A percentile compares a stretch with the other conserved stretches of the same genome.
phyloP scores from a whole-genome alignment of 2,329 filamentous ascomycete genomes.

The Alternaria tenuissima region DNA sequence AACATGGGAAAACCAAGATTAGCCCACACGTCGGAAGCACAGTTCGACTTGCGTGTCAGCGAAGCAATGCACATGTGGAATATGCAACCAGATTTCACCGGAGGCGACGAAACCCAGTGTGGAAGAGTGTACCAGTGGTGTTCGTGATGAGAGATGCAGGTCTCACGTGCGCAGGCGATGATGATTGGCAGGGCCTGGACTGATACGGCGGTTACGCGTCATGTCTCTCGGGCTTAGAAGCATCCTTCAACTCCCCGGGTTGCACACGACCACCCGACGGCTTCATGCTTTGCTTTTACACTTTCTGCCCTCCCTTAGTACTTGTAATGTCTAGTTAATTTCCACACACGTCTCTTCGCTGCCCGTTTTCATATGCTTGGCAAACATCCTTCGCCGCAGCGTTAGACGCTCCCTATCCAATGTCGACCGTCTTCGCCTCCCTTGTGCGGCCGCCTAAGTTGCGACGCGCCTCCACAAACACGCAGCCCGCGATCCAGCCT shows the following conservation, averaged over 20 bases:
- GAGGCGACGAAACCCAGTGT: not conserved
- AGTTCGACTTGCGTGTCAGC: not conserved
- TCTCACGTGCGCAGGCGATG: conserved; percentile 21
- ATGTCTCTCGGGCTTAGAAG: conserved; percentile 9
- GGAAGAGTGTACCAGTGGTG: not conserved
- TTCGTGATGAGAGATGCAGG: not conserved
- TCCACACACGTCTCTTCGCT: not conserved
- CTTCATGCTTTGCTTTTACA: conserved; percentile 1
- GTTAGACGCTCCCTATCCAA: conserved; percentile 22
- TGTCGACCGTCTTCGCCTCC: conserved; percentile 50
- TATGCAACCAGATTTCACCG: not conserved
- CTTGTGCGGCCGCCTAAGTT: conserved; percentile 41
- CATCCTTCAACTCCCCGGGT: not conserved
- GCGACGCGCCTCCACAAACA: conserved; percentile 23
- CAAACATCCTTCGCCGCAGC: conserved; percentile 5
- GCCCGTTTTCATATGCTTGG: conserved; percentile 13
- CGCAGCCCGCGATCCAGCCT: conserved; percentile 14
- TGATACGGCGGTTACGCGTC: conserved; percentile 22
- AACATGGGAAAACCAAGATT: not conserved
- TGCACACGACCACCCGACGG: conserved; percentile 5
- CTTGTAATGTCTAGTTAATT: conserved; percentile 26
- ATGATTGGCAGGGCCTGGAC: conserved; percentile 14
- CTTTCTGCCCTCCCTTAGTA: conserved; percentile 6
- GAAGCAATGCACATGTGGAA: not conserved
- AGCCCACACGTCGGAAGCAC: not conserved